phyloP scores from a whole-genome alignment of 768 basidiomycete species.

The Tylopilus balloui region DNA sequence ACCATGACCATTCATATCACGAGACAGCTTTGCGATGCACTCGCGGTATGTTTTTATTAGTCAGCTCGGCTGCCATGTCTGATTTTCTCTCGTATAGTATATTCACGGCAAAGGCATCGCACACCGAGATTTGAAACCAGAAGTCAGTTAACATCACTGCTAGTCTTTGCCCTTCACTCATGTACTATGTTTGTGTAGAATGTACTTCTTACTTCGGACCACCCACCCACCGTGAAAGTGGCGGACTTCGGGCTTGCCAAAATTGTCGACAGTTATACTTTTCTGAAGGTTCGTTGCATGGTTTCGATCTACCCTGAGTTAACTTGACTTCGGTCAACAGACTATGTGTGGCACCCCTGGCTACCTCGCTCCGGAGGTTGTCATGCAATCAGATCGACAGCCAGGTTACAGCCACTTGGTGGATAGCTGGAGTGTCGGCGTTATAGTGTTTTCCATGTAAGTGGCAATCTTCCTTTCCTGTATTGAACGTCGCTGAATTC shows the following conservation, averaged over 20 bases:
- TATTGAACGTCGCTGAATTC: neutral
- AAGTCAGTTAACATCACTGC: slow-evolving; percentile 37
- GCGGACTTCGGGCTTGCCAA: slow-evolving; percentile 98
- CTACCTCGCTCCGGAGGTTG: slow-evolving; percentile 92
- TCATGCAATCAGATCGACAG: slow-evolving; percentile 49
- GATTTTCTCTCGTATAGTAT: slow-evolving; percentile 37
- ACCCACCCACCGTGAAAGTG: slow-evolving; percentile 75
- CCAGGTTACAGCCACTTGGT: slow-evolving; percentile 84
- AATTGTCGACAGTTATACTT: slow-evolving; percentile 73
- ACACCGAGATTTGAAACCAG: slow-evolving; percentile 93
- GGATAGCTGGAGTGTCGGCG: slow-evolving; percentile 95
- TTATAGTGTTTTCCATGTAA: slow-evolving; percentile 90
- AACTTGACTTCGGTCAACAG: slow-evolving; percentile 31
- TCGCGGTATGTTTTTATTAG: slow-evolving; percentile 47
- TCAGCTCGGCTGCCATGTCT: neutral
- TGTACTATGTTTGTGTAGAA: slow-evolving; percentile 44
- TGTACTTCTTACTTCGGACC: slow-evolving; percentile 69
- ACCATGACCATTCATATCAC: slow-evolving; percentile 62
- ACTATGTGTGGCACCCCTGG: slow-evolving; percentile 97
- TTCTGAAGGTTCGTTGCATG: slow-evolving; percentile 56
- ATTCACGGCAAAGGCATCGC: slow-evolving; percentile 74
- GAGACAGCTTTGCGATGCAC: slow-evolving; percentile 76
- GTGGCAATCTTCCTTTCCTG: slow-evolving; percentile 19
- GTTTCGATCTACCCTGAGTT: neutral
- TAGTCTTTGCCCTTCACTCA: slow-evolving; percentile 6